Base-by-base conservation (phyloP, 1,284 basidiomycete genomes). In the Flammula alnicola region DNA sequence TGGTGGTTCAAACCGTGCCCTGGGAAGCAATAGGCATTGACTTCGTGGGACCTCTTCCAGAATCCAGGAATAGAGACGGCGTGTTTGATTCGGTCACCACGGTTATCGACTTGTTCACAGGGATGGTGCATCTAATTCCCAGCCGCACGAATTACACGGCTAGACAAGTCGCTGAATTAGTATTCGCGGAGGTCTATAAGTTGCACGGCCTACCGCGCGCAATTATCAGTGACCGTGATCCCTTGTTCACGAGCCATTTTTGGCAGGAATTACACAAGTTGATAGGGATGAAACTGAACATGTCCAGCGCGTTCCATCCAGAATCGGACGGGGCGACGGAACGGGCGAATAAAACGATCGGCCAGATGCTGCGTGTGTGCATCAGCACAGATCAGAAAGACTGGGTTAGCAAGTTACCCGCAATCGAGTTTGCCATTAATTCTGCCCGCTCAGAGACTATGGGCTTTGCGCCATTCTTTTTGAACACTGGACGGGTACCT, bases 271-370 rank as follows among this genome's bases (percentile, higher is more conserved):
- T 78, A 2, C 59, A 71, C 44, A 48, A 57, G 12, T 55, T 74
- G 1, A 62, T 68, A 0, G 71, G 70, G 0, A 65, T 68, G 1
- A 61, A 72, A 36, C 58, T 76, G 0, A 58, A 60, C 3, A 67
- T 79, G 67, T 76, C 71, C 0, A 69, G 69, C 0, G 55, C 72
- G 0, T 78, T 69, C 42, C 75, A 79, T 47, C 76, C 74, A 0
- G 59, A 80, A 49, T 72, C 67, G 0, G 75, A 77, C 50, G 72
- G 74, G 0, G 57, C 63, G 0, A 74, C 72, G 0, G 72, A 77
- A 52, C 61, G 68, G 0, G 70, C 67, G 0, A 76, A 74, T 48
- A 47, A 63, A 4, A 74, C 52, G 11, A 43, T 60, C 2, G 53
- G 38, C 3, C 58, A 58, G 44, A 57, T 57, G 57, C 45, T 61